These are phyloP conservation scores for Sonneratia alba DNA, from an alignment of 345 rosid genomes.

Conservation along the genomic window DNA sequence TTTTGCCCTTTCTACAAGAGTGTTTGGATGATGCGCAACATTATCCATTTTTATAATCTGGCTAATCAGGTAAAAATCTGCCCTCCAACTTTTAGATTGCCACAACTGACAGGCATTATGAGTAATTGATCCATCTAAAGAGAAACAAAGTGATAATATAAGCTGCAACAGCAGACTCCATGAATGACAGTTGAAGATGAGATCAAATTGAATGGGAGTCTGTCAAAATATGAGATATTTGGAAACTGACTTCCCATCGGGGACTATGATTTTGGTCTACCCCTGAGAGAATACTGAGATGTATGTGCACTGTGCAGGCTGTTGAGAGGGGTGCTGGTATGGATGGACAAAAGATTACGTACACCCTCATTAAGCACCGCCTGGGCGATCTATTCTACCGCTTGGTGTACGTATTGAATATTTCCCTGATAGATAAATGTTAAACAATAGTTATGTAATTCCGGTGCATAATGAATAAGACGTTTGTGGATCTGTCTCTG, in stretches of 20 bases:
- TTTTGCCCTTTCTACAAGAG: constrained; percentile 99
- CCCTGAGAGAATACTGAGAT: not conserved
- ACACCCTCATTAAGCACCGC: constrained; percentile 88
- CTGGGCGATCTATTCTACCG: constrained; percentile 95
- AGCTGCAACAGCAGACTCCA: not conserved
- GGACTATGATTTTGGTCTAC: not conserved
- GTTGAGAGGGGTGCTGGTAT: constrained; percentile 97
- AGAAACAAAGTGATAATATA: no score
- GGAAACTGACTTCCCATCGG: no score
- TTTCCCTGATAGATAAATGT: not conserved
- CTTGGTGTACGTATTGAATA: constrained; percentile 53
- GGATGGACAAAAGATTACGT: constrained; percentile 98
- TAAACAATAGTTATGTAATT: not conserved
- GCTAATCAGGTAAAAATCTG: constrained; percentile 74
- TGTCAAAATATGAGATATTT: no score
- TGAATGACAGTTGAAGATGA: not conserved
- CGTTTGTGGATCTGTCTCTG: not conserved
- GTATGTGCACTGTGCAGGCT: constrained; percentile 35
- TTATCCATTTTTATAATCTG: constrained; percentile 83
- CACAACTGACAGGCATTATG: not conserved
- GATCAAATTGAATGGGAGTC: not conserved
- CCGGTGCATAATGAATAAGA: not conserved
- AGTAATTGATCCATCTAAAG: not conserved
- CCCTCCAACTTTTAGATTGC: not conserved
- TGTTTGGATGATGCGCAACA: constrained; percentile 99